phyloP scores from a whole-genome alignment of 2,329 filamentous ascomycete genomes.

The Teratosphaeria viscida region DNA sequence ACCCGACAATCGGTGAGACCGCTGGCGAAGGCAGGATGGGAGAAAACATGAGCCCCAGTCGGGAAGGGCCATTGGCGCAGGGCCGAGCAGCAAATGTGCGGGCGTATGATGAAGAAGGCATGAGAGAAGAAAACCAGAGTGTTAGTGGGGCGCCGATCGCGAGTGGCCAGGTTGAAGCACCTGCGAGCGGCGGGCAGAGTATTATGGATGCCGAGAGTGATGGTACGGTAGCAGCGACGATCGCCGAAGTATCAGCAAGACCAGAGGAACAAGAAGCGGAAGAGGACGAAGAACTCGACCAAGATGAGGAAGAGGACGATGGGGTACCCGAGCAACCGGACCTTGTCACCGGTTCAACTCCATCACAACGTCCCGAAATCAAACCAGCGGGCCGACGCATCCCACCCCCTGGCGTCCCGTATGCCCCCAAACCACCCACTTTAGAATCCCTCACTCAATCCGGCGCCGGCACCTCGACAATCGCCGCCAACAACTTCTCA shows the following conservation, averaged over 20 bases:
- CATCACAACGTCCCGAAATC: neutral
- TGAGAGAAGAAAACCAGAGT: neutral
- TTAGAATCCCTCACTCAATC: neutral
- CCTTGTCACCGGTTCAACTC: neutral
- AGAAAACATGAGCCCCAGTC: conserved; percentile 8
- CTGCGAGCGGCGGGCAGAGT: neutral
- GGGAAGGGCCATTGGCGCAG: conserved; percentile 15
- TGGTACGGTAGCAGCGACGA: neutral
- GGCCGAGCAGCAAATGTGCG: neutral
- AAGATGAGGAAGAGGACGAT: neutral
- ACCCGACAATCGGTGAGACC: neutral
- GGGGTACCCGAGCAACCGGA: neutral
- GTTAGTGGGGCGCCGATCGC: neutral
- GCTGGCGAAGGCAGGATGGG: conserved; percentile 12
- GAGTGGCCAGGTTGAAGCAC: neutral
- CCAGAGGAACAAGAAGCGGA: conserved; percentile 1
- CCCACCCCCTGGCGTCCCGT: neutral
- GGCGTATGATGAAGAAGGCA: neutral
- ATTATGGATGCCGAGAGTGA: neutral
- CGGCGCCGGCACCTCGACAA: conserved; percentile 15
- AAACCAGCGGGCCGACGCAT: neutral
- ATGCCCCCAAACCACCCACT: neutral
- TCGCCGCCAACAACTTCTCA: conserved; percentile 14
- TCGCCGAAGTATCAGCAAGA: neutral
- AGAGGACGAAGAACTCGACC: neutral